Conservation (phyloP, 805 yeast genomes). For the Candida yuanshanica region DNA sequence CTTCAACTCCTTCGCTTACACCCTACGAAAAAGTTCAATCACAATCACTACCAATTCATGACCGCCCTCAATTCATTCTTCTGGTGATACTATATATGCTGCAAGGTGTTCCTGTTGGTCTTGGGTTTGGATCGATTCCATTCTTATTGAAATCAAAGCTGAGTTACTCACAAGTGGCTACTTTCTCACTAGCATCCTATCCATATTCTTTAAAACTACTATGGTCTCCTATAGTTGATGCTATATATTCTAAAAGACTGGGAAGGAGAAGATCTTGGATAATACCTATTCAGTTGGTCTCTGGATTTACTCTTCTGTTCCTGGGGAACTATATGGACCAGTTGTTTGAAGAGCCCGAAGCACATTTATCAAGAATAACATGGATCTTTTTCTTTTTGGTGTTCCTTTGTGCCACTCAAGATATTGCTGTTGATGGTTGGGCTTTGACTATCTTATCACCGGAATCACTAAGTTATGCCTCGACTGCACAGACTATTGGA, state of each 20-base stretch:
- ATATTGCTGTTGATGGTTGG: slow-evolving; percentile 99
- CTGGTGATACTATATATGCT: slow-evolving; percentile 71
- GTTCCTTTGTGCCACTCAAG: slow-evolving; percentile 93
- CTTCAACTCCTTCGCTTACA: background rate
- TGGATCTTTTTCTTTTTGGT: slow-evolving; percentile 69
- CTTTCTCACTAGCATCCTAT: slow-evolving; percentile 87
- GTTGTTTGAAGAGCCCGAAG: slow-evolving; percentile 43
- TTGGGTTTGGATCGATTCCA: slow-evolving; percentile 93
- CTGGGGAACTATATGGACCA: slow-evolving; percentile 57
- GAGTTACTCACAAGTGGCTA: slow-evolving; percentile 83
- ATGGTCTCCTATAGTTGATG: slow-evolving; percentile 97
- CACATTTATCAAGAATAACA: slow-evolving; percentile 54
- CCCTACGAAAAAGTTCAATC: background rate
- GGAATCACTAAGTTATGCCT: slow-evolving; percentile 79
- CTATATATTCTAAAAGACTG: slow-evolving; percentile 55
- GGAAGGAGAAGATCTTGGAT: slow-evolving; percentile 95
- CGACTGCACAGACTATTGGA: slow-evolving; percentile 97
- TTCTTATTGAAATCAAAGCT: slow-evolving; percentile 78
- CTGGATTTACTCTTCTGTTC: slow-evolving; percentile 59
- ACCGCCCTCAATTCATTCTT: slow-evolving; percentile 69
- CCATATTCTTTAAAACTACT: slow-evolving; percentile 89
- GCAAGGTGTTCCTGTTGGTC: slow-evolving; percentile 96
- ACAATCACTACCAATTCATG: slow-evolving; percentile 33
- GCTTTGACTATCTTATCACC: slow-evolving; percentile 82
- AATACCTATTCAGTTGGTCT: slow-evolving; percentile 82